Conservation (phyloP, 1,284 basidiomycete genomes). For the Phylloboletellus chloephorus region DNA sequence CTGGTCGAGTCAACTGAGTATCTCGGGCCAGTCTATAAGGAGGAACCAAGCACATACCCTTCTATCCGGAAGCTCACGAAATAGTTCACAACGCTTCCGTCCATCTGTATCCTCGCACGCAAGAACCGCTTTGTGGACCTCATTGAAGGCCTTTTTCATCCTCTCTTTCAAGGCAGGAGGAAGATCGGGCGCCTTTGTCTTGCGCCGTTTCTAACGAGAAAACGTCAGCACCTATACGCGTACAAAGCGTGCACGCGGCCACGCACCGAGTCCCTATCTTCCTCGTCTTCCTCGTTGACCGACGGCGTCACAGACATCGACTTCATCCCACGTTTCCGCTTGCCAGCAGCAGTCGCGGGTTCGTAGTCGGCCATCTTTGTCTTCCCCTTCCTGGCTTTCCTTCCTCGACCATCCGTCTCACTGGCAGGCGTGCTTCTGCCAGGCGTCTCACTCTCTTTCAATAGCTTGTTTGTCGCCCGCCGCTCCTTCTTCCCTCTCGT, state of each 20-base stretch:
- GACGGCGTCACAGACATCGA: conserved; percentile 75
- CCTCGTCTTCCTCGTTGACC: conserved; percentile 63
- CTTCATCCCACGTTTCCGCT: conserved; percentile 70
- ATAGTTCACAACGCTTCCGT: conserved; percentile 78
- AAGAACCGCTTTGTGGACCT: conserved; percentile 76
- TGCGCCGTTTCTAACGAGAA: conserved; percentile 68
- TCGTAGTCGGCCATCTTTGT: conserved; percentile 52
- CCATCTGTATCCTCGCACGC: conserved; percentile 69
- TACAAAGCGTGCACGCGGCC: conserved; percentile 2
- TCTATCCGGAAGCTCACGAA: conserved; percentile 74
- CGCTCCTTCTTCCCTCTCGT: conserved; percentile 59
- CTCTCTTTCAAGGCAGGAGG: conserved; percentile 56
- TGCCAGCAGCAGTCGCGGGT: conserved; percentile 41
- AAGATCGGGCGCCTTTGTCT: conserved; percentile 54
- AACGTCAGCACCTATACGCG: conserved; percentile 1
- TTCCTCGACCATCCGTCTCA: conserved; percentile 54
- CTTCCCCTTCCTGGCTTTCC: conserved; percentile 66
- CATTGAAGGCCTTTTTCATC: conserved; percentile 83
- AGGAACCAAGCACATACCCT: conserved; percentile 37
- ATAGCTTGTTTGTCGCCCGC: conserved; percentile 47
- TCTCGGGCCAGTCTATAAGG: not conserved
- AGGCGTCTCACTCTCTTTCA: conserved; percentile 50
- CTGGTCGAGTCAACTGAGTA: conserved; percentile 31
- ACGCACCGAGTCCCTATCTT: conserved; percentile 60
- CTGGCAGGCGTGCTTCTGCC: conserved; percentile 57